A percentile compares a stretch with the other conserved stretches of the same genome.
Conservation (phyloP, 257 asterid species). For the Voacanga thouarsii region DNA sequence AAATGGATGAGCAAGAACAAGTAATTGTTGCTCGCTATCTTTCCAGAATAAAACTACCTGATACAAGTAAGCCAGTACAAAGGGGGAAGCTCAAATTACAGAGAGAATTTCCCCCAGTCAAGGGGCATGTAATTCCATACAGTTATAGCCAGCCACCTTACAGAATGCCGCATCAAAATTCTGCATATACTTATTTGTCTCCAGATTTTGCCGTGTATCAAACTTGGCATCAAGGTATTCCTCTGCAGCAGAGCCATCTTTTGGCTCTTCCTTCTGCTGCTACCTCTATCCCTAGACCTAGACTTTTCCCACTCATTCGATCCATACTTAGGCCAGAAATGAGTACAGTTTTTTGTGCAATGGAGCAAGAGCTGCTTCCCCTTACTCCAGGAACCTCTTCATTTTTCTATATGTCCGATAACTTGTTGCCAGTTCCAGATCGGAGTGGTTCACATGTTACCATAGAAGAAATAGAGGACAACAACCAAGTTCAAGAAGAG, state of each 20-base stretch:
- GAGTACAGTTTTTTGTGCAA: conserved; percentile 8
- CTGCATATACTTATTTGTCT: conserved; percentile 16
- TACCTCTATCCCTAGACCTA: conserved; percentile 4
- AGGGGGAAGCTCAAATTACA: not conserved
- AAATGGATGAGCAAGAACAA: conserved; percentile 33
- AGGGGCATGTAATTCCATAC: conserved; percentile 13
- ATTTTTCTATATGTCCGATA: conserved; percentile 19
- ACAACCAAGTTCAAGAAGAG: conserved; percentile 8
- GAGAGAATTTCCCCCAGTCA: conserved; percentile 1
- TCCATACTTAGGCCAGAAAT: conserved; percentile 22
- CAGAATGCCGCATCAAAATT: conserved; percentile 14
- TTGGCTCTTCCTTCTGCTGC: conserved; percentile 19
- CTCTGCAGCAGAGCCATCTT: conserved; percentile 17
- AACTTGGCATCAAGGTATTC: conserved; percentile 18
- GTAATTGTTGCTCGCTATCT: conserved; percentile 30
- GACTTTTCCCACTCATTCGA: conserved; percentile 23
- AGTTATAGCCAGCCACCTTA: conserved; percentile 7
- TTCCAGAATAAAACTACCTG: conserved; percentile 21
- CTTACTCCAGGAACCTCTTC: conserved; percentile 12
- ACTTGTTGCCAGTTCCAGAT: conserved; percentile 12
- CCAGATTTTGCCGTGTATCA: conserved; percentile 19
- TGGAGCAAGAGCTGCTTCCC: conserved; percentile 12
- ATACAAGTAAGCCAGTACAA: conserved; percentile 7
- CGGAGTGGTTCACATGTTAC: conserved; percentile 20
- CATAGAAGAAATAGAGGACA: conserved; percentile 29